Conservation (phyloP, 495 filamentous ascomycete species). For the Neurospora intermedia region DNA sequence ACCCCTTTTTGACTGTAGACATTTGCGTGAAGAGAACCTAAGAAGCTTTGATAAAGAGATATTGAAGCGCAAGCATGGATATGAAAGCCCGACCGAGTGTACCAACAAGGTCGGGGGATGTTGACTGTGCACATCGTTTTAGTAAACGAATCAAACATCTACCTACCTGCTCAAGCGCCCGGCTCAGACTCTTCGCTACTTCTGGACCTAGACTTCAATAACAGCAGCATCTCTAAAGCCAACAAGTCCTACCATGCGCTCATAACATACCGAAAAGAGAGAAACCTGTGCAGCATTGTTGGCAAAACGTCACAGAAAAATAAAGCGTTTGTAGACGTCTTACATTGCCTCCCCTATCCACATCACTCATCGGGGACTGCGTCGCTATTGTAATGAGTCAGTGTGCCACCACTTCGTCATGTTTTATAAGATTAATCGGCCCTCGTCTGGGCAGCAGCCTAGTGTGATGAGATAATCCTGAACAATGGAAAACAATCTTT, state of each 20-base stretch:
- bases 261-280: background rate
- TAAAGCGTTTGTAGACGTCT: background rate
- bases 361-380: background rate
- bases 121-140: background rate
- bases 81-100: background rate
- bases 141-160: background rate
- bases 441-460: background rate
- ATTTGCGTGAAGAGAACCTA: background rate
- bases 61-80: background rate
- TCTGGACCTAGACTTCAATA: background rate
- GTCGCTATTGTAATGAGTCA: background rate
- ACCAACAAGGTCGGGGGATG: background rate
- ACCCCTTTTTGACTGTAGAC: background rate
- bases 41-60: background rate
- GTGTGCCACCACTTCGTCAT: background rate
- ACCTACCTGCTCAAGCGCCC: background rate
- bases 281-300: background rate
- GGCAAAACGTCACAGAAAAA: background rate
- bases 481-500: background rate
- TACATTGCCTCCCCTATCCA: background rate
- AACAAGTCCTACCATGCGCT: background rate
- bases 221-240: background rate
- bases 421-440: background rate
- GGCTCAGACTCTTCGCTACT: background rate
- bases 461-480: background rate